Evolutionary conservation across 2,329 filamentous ascomycete genomes (phyloP).

Genomic region (Aspergillus ochraceoroseus): DNA sequence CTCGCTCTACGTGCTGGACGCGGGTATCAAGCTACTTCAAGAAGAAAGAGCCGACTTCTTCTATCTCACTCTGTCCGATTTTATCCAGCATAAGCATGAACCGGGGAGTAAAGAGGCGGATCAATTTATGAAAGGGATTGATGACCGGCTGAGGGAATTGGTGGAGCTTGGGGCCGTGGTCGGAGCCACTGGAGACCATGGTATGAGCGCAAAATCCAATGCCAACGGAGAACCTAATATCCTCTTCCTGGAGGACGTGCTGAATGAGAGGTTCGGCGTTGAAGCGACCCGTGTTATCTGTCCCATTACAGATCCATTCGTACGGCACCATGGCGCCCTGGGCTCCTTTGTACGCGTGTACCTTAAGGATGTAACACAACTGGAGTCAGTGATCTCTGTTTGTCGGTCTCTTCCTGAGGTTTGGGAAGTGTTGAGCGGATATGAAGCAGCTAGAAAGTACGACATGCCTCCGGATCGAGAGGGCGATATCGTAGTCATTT

Average conservation of each 20-base stretch:
- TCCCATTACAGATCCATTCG: conserved; percentile 4
- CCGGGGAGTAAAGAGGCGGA: conserved; percentile 1
- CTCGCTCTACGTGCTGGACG: conserved; percentile 3
- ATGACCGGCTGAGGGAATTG: not conserved
- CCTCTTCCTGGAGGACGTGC: too few relatives aligned
- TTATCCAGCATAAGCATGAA: conserved; percentile 3
- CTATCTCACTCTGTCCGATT: conserved; percentile 3
- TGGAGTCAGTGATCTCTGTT: not conserved
- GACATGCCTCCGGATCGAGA: conserved; percentile 3
- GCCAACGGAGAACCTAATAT: not conserved
- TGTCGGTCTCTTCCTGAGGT: not conserved
- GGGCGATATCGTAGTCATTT: conserved; percentile 5
- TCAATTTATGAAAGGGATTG: conserved; percentile 1
- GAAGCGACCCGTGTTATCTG: not conserved
- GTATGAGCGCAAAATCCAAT: conserved; percentile 1
- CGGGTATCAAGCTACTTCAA: not conserved
- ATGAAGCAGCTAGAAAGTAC: too few relatives aligned
- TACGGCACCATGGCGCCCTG: conserved; percentile 4
- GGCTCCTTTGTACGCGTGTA: conserved; percentile 4
- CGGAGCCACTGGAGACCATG: conserved; percentile 2
- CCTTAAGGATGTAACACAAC: not conserved
- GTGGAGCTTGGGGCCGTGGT: not conserved
- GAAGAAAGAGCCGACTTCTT: conserved; percentile 1
- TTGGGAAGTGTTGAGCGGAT: too few relatives aligned
- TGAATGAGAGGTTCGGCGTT: not conserved